Evolutionary conservation across 2,329 filamentous ascomycete genomes (phyloP).

Genomic region (Acrocalymma vagum): DNA sequence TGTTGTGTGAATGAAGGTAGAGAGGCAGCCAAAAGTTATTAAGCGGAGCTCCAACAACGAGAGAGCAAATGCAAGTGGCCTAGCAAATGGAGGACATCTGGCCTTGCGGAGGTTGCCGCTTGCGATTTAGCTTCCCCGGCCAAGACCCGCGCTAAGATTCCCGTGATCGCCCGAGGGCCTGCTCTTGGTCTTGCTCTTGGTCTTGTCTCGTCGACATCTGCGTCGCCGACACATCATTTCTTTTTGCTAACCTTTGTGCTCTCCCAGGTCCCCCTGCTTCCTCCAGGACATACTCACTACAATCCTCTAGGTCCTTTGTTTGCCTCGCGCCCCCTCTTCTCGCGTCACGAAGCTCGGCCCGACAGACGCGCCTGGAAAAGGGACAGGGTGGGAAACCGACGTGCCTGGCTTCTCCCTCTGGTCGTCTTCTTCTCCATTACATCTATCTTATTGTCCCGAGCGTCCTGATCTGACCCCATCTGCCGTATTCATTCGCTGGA

Average conservation of each 20-base stretch:
- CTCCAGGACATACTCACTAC: conserved; percentile 6
- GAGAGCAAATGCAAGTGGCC: conserved; percentile 24
- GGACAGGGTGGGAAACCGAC: conserved; percentile 16
- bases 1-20: conserved; percentile 11
- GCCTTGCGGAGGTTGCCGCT: conserved; percentile 34
- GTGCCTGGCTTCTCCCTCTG: conserved; percentile 22
- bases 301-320: conserved; percentile 17
- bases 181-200: conserved; percentile 4
- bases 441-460: conserved; percentile 33
- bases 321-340: conserved; percentile 16
- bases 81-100: conserved; percentile 33
- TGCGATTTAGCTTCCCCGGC: conserved; percentile 19
- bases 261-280: conserved; percentile 17
- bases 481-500: conserved; percentile 29
- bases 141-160: conserved; percentile 16
- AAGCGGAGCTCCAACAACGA: conserved; percentile 16
- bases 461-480: no score
- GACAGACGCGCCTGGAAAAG: conserved; percentile 14
- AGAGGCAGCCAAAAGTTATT: conserved; percentile 18
- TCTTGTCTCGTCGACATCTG: conserved; percentile 3
- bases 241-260: no score
- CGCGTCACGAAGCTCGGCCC: conserved; percentile 22
- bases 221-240: no score
- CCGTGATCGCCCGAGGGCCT: conserved; percentile 13
- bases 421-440: conserved; percentile 21